Base-by-base conservation (phyloP, 2,329 filamentous ascomycete genomes). In the Pseudogymnoascus sp. region DNA sequence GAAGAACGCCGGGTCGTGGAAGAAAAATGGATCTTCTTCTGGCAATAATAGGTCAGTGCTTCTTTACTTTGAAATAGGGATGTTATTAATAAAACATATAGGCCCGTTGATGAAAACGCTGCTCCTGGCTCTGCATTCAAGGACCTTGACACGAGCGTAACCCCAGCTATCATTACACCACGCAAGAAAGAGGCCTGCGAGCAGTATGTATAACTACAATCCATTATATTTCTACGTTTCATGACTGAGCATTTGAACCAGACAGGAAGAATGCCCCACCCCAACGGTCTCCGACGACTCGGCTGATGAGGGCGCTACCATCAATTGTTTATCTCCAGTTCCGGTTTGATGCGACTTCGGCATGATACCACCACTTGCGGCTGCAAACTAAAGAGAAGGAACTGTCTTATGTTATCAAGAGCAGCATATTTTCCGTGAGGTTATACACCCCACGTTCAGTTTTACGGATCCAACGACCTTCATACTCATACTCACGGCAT, bases 281-380 rank as follows among this genome's bases (percentile, higher is more conserved):
- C 70, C 70, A 37, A 67, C 68, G 20, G 63, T 71, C 32, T 72
- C 71, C 12, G 71, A 72, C 25, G 67, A 69, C 60, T 70, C 68
- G 57, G 66, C 43, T n/a, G 70, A 71, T 57, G 70, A 72, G 41
- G 66, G 67, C 59, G 65, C 65, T 22, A 70, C 69, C 34, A 62
- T 72, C 30, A 67, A 71, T 59, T 66, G 66, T 60, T 68, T 71
- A 43, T 71, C 69, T 57, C 70, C 70, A 39, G 67, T 64, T 60
- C 65, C 69, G 16, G 47, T 54, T 54, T 54, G 28, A 54, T 54
- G 47, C 47, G 28, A 54, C 47, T 32, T 54, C 32, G 28, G 28
- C 47, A 54, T 14, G 47, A 32, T 32, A 32, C 47, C 32, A 50
- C 22, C 43, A 50, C 22, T 50, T 50, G 28, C 47, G 28, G 47